Conservation (phyloP, 2,329 filamentous ascomycete species). For the Colletotrichum horii region DNA sequence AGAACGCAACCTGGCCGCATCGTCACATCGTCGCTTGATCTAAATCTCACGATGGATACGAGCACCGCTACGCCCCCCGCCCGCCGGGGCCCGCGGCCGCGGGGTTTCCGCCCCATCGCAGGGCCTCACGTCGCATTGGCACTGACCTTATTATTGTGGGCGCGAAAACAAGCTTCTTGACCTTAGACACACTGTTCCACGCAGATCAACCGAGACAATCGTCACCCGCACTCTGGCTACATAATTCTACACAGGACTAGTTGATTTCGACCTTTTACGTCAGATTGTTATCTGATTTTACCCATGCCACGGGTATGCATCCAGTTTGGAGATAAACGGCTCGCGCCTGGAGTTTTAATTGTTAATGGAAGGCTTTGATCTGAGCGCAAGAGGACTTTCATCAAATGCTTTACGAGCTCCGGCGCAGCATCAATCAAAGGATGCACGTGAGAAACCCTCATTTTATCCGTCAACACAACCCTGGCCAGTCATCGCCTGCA, state of each 20-base stretch:
- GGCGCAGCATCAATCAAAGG: background rate
- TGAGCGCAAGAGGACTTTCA: background rate
- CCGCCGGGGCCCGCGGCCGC: background rate
- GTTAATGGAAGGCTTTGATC: background rate
- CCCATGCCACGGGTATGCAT: background rate
- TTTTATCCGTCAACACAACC: background rate
- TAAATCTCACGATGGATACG: constrained; percentile 6
- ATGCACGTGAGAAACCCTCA: background rate
- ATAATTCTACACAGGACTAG: background rate
- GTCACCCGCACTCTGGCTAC: background rate
- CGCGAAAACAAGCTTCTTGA: background rate
- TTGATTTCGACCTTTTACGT: no score
- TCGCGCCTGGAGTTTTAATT: background rate
- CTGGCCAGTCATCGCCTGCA: background rate
- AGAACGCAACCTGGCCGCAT: background rate
- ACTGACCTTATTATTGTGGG: background rate
- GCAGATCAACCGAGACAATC: background rate
- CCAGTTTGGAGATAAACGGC: background rate
- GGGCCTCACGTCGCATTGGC: background rate
- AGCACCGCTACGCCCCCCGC: background rate
- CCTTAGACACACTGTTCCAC: background rate
- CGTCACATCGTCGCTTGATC: constrained; percentile 5
- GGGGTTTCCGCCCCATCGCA: background rate
- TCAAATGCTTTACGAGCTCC: background rate
- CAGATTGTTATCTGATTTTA: background rate